A percentile compares a stretch with the other conserved stretches of the same genome.
These are phyloP conservation scores for Vitrella brassicaformis DNA, from an alignment of 73 alveolate genomes.

Conservation along the genomic window DNA sequence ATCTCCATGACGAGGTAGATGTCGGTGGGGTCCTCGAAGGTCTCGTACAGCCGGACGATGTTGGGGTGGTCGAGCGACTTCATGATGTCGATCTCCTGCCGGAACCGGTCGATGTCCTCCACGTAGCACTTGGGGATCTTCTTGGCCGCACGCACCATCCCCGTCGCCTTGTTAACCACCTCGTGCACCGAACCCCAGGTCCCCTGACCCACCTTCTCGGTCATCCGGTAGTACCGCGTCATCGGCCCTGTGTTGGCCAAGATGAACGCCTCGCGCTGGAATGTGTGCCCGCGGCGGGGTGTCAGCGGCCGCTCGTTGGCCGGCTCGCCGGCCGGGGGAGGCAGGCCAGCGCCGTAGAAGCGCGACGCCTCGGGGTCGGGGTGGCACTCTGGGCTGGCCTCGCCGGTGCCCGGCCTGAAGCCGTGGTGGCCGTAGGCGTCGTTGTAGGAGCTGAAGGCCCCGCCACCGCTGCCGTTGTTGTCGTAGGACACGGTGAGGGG, in stretches of 20 bases:
- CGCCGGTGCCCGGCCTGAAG: too few species aligned
- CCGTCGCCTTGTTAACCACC: not conserved
- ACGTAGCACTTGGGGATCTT: not conserved
- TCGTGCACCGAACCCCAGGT: not conserved
- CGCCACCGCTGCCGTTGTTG: too few species aligned
- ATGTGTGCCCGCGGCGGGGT: not conserved
- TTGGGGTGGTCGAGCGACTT: constrained; percentile 50
- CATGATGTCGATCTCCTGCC: not conserved
- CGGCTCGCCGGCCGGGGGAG: not conserved
- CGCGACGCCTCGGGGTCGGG: too few species aligned
- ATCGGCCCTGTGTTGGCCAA: not conserved
- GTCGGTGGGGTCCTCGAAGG: constrained; percentile 62
- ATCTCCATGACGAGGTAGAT: constrained; percentile 60
- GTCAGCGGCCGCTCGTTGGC: not conserved
- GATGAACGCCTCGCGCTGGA: not conserved
- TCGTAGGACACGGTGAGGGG: not conserved
- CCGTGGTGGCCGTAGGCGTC: too few species aligned
- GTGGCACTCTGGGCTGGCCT: too few species aligned
- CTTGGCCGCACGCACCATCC: not conserved
- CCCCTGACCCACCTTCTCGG: not conserved
- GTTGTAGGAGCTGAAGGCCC: not conserved
- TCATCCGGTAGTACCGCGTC: not conserved
- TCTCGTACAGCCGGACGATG: constrained; percentile 69
- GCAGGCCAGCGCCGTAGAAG: not conserved
- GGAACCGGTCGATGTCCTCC: not conserved